Evolutionary conservation across 208 protist species (phyloP), one percentile per base, ranked within the genome.

Genomic region (Leishmania lainsoni): DNA sequence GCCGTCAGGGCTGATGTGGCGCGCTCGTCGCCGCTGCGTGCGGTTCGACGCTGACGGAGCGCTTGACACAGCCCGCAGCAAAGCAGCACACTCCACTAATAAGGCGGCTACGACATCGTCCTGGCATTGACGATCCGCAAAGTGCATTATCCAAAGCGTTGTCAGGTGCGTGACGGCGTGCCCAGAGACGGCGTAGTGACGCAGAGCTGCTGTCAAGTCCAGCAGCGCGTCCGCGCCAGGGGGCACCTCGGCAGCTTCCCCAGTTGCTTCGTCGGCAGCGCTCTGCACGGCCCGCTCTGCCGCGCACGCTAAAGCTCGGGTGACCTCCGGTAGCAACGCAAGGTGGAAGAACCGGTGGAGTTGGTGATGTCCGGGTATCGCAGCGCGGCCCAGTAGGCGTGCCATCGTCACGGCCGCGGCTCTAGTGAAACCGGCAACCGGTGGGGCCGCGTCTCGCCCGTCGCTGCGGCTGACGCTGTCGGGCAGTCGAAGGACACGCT

Each of bases 291-390:
- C 63, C 20, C 52, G 20, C 42, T 77, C 80, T 17, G 65, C 80
- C 10, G 77, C 12, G 59, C 63, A 54, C 8, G 79, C 58, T 14
- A 97, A 80, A 49, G 81, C 84, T 22, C 68, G 76, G 56, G 81
- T 54, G 51, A 97, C 58, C 29, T 83, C 81, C n/a, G 93, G 93
- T 29, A 95, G 84, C 54, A 97, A 70, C 79, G 89, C 80, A 0
- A 89, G 83, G 79, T 97, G 93, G 22, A 95, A 66, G 35, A 97
- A 81, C 3, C 83, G 80, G 75, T 97, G 93, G 48, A 97, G 79
- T 66, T 94, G 91, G 76, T 92, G 93, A 80, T 97, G 93, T 16
- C 81, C 84, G 17, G 87, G 84, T 0, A 88, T 79, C 20, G 86
- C 65, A 29, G 86, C 79, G 48, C 91, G 83, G 16, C 91, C 91